phyloP scores from a whole-genome alignment of 495 filamentous ascomycete genomes.

The Pyrenula massariospora region DNA sequence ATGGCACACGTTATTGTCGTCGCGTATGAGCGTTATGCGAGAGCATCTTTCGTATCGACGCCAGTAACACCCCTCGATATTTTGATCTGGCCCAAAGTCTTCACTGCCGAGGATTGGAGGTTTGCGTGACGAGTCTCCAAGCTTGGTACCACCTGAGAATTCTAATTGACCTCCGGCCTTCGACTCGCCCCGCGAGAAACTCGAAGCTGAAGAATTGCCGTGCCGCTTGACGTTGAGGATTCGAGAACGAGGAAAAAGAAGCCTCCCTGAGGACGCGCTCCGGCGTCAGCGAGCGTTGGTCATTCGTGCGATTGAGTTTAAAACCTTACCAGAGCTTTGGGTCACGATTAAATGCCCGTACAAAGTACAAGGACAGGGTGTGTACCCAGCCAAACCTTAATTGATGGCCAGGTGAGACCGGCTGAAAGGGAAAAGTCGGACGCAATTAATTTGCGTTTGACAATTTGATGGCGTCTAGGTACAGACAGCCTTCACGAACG shows the following conservation, averaged over 20 bases:
- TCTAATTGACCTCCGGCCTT: not conserved
- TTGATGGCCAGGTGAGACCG: not conserved
- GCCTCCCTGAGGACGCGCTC: not conserved
- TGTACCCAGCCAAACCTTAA: not conserved
- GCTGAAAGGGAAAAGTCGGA: not conserved
- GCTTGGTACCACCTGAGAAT: not conserved
- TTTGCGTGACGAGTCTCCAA: not conserved
- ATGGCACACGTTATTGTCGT: not conserved
- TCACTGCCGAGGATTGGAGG: not conserved
- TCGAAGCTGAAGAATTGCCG: not conserved
- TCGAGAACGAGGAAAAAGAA: not conserved
- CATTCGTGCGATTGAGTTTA: not conserved
- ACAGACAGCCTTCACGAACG: no score
- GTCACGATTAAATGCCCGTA: not conserved
- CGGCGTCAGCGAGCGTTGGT: not conserved
- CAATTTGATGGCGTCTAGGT: no score
- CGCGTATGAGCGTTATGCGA: slow-evolving; percentile 9
- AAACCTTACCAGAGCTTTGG: not conserved
- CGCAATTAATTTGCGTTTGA: no score
- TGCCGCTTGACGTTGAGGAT: not conserved
- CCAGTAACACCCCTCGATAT: not conserved
- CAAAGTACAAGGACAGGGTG: not conserved
- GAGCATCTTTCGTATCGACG: slow-evolving; percentile 2
- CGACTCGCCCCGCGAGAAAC: no score
- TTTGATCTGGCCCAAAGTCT: not conserved